Percentiles rank a stretch among this genome's conserved stretches.
Conservation (phyloP, 2,329 filamentous ascomycete species). For the Sporothrix globosa region DNA sequence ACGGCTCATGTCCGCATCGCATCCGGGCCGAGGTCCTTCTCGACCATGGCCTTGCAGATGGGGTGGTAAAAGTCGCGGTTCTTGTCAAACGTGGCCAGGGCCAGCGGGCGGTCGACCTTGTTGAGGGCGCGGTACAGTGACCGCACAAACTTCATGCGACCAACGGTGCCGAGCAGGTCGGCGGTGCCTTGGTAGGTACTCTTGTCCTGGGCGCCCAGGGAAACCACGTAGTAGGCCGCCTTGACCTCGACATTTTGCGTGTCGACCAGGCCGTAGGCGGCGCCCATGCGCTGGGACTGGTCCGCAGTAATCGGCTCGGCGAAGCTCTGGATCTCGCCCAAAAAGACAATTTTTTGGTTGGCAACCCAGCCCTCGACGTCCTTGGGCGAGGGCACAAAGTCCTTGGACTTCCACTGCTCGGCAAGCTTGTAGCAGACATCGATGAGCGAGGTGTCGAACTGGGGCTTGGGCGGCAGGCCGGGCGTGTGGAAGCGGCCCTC, state of each 20-base stretch:
- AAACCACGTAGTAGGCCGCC: slow-evolving; percentile 77
- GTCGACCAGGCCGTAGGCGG: slow-evolving; percentile 71
- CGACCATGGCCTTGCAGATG: slow-evolving; percentile 82
- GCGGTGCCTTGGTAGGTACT: slow-evolving; percentile 71
- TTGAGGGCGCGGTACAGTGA: slow-evolving; percentile 79
- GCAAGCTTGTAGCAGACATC: slow-evolving; percentile 83
- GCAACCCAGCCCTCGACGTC: slow-evolving; percentile 78
- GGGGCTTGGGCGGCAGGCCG: slow-evolving; percentile 84
- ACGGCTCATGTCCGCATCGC: not conserved
- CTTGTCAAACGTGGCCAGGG: slow-evolving; percentile 80
- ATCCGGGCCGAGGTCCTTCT: slow-evolving; percentile 71
- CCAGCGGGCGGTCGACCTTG: slow-evolving; percentile 72
- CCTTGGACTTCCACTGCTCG: slow-evolving; percentile 69
- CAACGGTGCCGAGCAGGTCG: slow-evolving; percentile 77
- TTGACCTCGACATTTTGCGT: slow-evolving; percentile 87
- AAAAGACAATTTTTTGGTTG: slow-evolving; percentile 89
- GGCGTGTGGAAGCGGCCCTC: slow-evolving; percentile 85
- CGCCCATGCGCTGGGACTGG: slow-evolving; percentile 72
- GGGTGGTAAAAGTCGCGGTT: slow-evolving; percentile 94
- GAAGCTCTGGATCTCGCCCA: slow-evolving; percentile 76
- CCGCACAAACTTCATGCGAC: slow-evolving; percentile 95
- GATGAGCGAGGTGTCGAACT: slow-evolving; percentile 86
- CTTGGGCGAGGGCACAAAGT: slow-evolving; percentile 64
- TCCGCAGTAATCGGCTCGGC: slow-evolving; percentile 64
- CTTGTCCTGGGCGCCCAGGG: slow-evolving; percentile 72